Evolutionary conservation across 116 monocot genomes (phyloP), one percentile per base, ranked within the genome.

Genomic region (Zostera marina): DNA sequence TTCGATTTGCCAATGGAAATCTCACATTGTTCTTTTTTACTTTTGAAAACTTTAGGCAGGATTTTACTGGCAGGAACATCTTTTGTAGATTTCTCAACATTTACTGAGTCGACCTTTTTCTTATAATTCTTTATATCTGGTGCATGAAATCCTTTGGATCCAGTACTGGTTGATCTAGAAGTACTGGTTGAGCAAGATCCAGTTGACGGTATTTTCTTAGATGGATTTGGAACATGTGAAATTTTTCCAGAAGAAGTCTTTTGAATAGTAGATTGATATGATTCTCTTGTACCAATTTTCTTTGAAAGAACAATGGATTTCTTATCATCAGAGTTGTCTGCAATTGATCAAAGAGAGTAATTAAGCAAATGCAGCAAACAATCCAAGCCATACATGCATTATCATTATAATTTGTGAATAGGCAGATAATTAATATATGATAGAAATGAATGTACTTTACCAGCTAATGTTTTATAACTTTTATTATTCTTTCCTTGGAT

Each of bases 231-330:
- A 9, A 59, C 25, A 15, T 60, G 5, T 24, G 59, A 22, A 59
- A 26, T 26, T 20, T 49, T 42, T 42, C 43, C 75, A 17, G 56
- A 49, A 56, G 47, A 22, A 48, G 81, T 56, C 47, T 56, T 70
- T 15, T 63, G 52, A 46, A 47, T 52, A 26, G 19, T 52, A 26
- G 19, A 24, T 40, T 12, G 63, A 62, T 38, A 4, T 39, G 69
- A 47, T 56, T 39, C 69, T 53, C 56, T 58, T 58, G 42, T 26
- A 41, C 63, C 12, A 8, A 56, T n/a, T n/a, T 14, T 80, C 39
- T 56, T 60, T 8, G 47, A 60, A 42, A 54, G 51, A 23, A 52
- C 54, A 67, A 11, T 53, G 24, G 70, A 58, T 47, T 72, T 83
- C 2, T 15, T 3, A 32, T 17, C n/a, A 56, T 24, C 54, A 23